Evolutionary conservation across 768 basidiomycete genomes (phyloP), one percentile per base, ranked within the genome.

Genomic region (Mycena chlorophos): DNA sequence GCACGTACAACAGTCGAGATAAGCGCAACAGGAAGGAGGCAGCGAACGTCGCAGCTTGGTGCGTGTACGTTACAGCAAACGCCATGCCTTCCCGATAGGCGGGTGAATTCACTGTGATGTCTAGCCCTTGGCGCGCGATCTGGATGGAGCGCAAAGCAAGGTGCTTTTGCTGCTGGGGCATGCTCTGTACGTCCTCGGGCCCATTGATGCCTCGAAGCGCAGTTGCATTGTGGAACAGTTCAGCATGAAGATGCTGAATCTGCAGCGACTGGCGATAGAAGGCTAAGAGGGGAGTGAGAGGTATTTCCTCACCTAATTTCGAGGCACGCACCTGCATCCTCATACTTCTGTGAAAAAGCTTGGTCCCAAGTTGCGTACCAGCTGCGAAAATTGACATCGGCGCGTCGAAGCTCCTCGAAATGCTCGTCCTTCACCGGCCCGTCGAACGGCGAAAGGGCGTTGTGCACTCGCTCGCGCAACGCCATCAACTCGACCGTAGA

Each of bases 401-500:
- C 91, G 50, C 82, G 79, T 46, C 83, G 83, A 20, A 96, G 78
- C 49, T 85, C 76, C 19, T 77, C 77, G 66, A 94, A 87, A 39
- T 92, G 89, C 49, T 80, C 79, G 26, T 90, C 87, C 57, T 69
- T 71, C 26, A 94, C 87, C 3, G 89, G 83, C 0, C 83, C 81
- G 61, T 95, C 91, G 39, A 84, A 82, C 17, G 89, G 87, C n/a
- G 86, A 83, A 39, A 97, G 73, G 17, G 85, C 82, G 67, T 94
- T 89, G 65, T 94, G 87, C 1, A 95, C 79, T 23, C 88, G 82
- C 65, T 96, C 94, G 56, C 94, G 85, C 58, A 96, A 83, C 27
- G 86, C 85, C 82, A 94, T 93, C 53, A 96, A 79, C 65, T 98
- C 94, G 25, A 98, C 93, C 2, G 92, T 95, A 3, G 94, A 95